Base-by-base conservation (phyloP, 2,329 filamentous ascomycete genomes). In the Colletotrichum trifolii region DNA sequence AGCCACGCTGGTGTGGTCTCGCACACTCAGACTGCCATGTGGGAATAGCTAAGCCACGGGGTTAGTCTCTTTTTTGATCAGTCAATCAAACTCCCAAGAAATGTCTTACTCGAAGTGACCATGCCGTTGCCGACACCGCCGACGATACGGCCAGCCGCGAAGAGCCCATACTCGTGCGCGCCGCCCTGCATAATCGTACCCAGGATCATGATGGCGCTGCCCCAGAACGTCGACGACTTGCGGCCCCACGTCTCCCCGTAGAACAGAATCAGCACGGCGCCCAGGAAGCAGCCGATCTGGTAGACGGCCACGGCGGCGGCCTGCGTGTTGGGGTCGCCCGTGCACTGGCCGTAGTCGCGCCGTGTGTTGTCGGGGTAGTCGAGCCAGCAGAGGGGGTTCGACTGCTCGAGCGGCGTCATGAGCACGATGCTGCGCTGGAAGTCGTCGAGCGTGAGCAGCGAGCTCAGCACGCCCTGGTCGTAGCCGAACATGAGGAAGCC, bases 141-240 rank as follows among this genome's bases (percentile, higher is more conserved):
- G 8, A 73, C 69, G 12, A 73, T 38, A n/a, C 72, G 69, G 15
- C 72, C 72, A 1, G 66, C 60, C 8, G 69, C 56, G 38, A 73
- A 71, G 13, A 73, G 70, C 0, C 70, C 72, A 25, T 73, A 73
- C 39, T 70, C 69, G 13, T 70, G 69, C 33, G 70, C 62, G 2
- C 63, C 66, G 2, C 68, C 71, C 50, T 72, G 72, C 67, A 75
- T 69, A 35, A 73, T 60, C 2, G 71, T 72, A 0, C 73, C 72
- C 7, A 75, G 60, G 36, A 74, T 72, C 73, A 75, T 75, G 39
- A 75, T 72, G 2, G 69, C 57, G 47, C 71, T 73, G 34, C 73
- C 73, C 72, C 73, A 75, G 49, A 75, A 74, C 4, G 73, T 74
- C 0, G 73, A 75, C 0, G 72, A 73, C 66, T 73, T 74, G 34